These are phyloP conservation scores for Pseudogymnoascus sp. DNA, from an alignment of 2,329 filamentous ascomycete genomes.

Conservation along the genomic window DNA sequence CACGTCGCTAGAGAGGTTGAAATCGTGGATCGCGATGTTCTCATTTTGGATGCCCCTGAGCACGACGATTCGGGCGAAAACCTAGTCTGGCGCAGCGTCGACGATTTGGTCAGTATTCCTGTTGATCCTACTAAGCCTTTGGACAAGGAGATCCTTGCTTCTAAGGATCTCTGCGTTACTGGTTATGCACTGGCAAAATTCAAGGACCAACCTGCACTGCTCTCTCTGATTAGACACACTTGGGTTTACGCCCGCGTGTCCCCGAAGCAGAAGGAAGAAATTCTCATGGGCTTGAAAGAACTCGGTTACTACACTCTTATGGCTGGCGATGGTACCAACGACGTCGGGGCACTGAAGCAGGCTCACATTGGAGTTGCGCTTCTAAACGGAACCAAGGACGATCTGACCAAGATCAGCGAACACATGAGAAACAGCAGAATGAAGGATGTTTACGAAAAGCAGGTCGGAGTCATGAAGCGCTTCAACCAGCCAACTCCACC, in stretches of 20 bases:
- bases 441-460: conserved; percentile 98
- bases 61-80: conserved; percentile 72
- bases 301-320: conserved; percentile 97
- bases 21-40: conserved; percentile 89
- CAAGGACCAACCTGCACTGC: conserved; percentile 68
- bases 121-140: conserved; percentile 78
- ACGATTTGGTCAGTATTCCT: conserved; percentile 77
- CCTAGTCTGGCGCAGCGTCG: conserved; percentile 89
- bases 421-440: conserved; percentile 92
- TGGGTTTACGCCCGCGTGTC: conserved; percentile 99
- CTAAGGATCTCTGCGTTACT: conserved; percentile 90
- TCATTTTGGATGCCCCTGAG: conserved; percentile 92
- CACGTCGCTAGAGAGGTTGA: conserved; percentile 94
- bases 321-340: conserved; percentile 97
- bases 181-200: conserved; percentile 89
- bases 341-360: conserved; percentile 95
- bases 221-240: conserved; percentile 71
- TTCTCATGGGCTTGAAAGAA: conserved; percentile 91
- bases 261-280: conserved; percentile 97
- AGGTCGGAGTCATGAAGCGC: conserved; percentile 79
- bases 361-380: conserved; percentile 95
- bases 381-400: conserved; percentile 87
- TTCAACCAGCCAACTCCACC: conserved; percentile 94
- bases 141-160: conserved; percentile 69
- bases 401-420: conserved; percentile 84